A percentile compares a stretch with the other conserved stretches of the same genome.
Conservation (phyloP, 2,329 filamentous ascomycete species). For the Aureobasidium vineae region DNA sequence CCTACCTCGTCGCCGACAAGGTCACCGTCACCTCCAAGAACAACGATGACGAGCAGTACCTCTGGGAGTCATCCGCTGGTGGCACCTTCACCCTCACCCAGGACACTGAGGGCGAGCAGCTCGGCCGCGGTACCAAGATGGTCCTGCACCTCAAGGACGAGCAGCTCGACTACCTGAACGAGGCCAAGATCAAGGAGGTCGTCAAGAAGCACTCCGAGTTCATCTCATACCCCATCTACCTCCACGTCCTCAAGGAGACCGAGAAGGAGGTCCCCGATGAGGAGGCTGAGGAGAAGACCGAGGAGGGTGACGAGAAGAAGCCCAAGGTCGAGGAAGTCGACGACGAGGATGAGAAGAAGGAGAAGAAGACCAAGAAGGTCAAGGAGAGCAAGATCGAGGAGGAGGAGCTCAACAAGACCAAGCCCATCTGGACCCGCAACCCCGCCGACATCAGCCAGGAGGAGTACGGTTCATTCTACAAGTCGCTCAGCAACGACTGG, state of each 20-base stretch:
- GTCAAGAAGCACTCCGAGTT: slow-evolving; percentile 99
- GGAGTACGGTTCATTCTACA: slow-evolving; percentile 99
- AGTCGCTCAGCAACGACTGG: slow-evolving; percentile 99
- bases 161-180: slow-evolving; percentile 97
- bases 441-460: slow-evolving; percentile 91
- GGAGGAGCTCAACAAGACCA: slow-evolving; percentile 99
- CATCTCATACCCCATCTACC: slow-evolving; percentile 99
- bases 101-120: slow-evolving; percentile 85
- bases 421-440: slow-evolving; percentile 99
- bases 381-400: slow-evolving; percentile 99
- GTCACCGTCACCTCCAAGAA: slow-evolving; percentile 96
- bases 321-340: slow-evolving; percentile 91
- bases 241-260: slow-evolving; percentile 98
- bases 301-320: slow-evolving; percentile 88
- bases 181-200: slow-evolving; percentile 99
- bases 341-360: slow-evolving; percentile 71
- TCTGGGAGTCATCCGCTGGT: slow-evolving; percentile 97
- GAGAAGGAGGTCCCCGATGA: slow-evolving; percentile 99
- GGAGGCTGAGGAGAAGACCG: slow-evolving; percentile 71
- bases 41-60: slow-evolving; percentile 99
- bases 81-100: slow-evolving; percentile 92
- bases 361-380: slow-evolving; percentile 98
- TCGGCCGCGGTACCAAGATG: slow-evolving; percentile 96
- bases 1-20: slow-evolving; percentile 97
- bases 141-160: slow-evolving; percentile 99